Evolutionary conservation across 2,329 filamentous ascomycete species (phyloP), one percentile per base, ranked within the genome.

Genomic region (Cytospora piceae): DNA sequence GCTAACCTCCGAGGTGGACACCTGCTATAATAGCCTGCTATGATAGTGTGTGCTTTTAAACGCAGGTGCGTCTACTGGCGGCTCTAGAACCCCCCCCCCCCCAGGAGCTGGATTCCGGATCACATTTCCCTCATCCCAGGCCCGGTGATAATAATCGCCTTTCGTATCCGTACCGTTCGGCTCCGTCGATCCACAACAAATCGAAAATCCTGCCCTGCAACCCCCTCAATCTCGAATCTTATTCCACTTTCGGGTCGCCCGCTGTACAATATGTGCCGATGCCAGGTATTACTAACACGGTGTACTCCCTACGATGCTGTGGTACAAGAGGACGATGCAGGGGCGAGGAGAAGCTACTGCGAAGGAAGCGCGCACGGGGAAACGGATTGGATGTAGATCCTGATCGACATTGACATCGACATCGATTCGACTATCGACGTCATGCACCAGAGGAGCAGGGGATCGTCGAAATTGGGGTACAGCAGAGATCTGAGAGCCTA

Each of bases 201-300:
- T 55, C 49, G 61, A 31, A 49, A 29, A 20, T 22, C 11, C n/a
- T n/a, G 17, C 61, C 61, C 32, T 63, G 61, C 61, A 51, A 57
- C 46, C 61, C 46, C 46, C 34, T 49, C 61, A 57, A 51, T 46
- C 52, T 57, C 53, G 24, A 63, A 49, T 49, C 46, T 37, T 49
- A 54, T 57, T 34, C 60, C 60, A 56, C 31, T 42, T 57, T 51
- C 60, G 39, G 60, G 49, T 63, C 49, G 46, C 37, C 39, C 53
- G 60, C 22, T 57, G 34, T 51, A 52, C 61, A 57, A 51, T 39
- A 63, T 39, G 29, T 57, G 29, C 61, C 61, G 56, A 39, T 63
- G 61, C 61, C 61, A 53, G 61, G 12, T 57, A 56, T 29, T 32
- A 55, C 53, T 63, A 22, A 37, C 15, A 57, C 34, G 39, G 61